Evolutionary conservation across 148 eudicot species (phyloP), one percentile per base, ranked within the genome.

Genomic region (Rhododendron ovatum): DNA sequence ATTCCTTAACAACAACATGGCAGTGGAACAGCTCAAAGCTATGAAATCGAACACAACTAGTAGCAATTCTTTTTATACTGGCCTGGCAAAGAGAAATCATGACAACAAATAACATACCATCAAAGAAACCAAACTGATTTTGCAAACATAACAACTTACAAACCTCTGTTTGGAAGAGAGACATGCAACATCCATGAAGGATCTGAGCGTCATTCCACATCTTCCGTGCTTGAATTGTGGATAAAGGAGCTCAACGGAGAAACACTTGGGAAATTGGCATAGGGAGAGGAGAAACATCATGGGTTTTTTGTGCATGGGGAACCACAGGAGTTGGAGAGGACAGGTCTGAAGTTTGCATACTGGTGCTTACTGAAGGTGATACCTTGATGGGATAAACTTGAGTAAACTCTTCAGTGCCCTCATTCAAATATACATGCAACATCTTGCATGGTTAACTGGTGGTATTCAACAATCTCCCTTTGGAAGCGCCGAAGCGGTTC

Each of bases 391-490:
- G 95, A 85, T 93, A 92, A 83, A 95, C 95, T 86, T 95, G 92
- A 18, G 91, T 89, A 65, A 95, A 92, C 89, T 95, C 98, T 92
- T 94, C 98, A 82, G 61, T 94, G 78, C 88, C 88, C 89, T 95
- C 98, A 79, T 94, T 94, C 61, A 95, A 77, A 78, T 95, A 94
- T 13, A 10, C 55, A 51, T 10, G 94, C 93, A 14, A 95, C 96
- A 77, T 95, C 96, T 89, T 95, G 98, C 96, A 94, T 94, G 39
- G 94, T 95, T 7, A 94, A 92, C 89, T 93, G 98, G 87, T 95
- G 96, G 84, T 94, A 95, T 74, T 94, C 98, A 18, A 95, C 96
- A 53, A 95, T 94, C 87, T 95, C 98, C 83, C 95, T 91, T 50
- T 91, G 82, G 82, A 95, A 95, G 55, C 17, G 0, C 4, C 17